Conservation (phyloP, 306 rosid species). For the Ziziphus jujuba region DNA sequence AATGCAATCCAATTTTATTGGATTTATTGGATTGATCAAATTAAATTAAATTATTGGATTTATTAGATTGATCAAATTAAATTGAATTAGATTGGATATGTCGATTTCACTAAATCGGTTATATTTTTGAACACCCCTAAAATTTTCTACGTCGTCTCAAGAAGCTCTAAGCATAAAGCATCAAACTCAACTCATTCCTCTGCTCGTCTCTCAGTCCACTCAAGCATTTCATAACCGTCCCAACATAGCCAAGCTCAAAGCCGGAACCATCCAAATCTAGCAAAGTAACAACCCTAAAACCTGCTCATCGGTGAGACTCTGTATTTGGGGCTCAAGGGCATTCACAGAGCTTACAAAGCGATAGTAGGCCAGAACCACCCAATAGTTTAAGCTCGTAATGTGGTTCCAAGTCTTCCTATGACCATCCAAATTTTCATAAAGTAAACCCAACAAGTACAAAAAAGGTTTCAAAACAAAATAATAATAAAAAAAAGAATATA, state of each 20-base stretch:
- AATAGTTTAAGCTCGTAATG: constrained; percentile 66
- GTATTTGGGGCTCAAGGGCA: constrained; percentile 57
- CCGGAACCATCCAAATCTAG: constrained; percentile 14
- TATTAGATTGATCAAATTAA: too few relatives aligned
- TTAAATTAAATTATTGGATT: too few relatives aligned
- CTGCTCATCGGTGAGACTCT: constrained; percentile 68
- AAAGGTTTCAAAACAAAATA: not conserved
- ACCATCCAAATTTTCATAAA: constrained; percentile 60
- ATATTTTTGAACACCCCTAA: too few relatives aligned
- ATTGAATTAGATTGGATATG: too few relatives aligned
- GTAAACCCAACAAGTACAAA: constrained; percentile 8
- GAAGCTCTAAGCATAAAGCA: constrained; percentile 62
- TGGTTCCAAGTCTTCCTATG: constrained; percentile 54
- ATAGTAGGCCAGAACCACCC: constrained; percentile 81
- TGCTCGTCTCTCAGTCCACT: constrained; percentile 53
- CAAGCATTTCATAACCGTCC: constrained; percentile 59
- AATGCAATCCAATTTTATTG: too few relatives aligned
- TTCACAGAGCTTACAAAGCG: constrained; percentile 79
- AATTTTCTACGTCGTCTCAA: constrained; percentile 41
- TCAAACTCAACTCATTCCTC: constrained; percentile 58
- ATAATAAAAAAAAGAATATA: not conserved
- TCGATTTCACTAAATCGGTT: too few relatives aligned
- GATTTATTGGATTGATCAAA: too few relatives aligned
- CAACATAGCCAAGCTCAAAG: constrained; percentile 54
- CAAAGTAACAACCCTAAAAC: constrained; percentile 47